These are phyloP conservation scores for Tagetes erecta DNA, from an alignment of 129 eudicot genomes.

Conservation along the genomic window DNA sequence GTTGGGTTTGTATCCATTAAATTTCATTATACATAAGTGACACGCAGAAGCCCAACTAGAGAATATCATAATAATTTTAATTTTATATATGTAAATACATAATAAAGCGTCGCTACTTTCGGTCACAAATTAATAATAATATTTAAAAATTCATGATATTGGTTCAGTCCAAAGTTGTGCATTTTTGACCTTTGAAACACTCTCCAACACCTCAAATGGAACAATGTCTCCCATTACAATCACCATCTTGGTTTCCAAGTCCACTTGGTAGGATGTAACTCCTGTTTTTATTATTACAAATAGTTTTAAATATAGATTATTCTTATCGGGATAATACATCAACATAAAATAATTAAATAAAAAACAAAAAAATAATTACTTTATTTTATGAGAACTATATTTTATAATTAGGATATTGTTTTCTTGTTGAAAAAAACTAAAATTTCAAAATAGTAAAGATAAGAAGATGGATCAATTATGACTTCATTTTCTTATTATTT, in stretches of 20 bases:
- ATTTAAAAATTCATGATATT: slow-evolving; percentile 23
- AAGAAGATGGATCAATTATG: not conserved
- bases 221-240: slow-evolving; percentile 87
- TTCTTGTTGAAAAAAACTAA: not conserved
- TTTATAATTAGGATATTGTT: not conserved
- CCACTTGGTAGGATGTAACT: slow-evolving; percentile 87
- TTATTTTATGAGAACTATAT: slow-evolving; percentile 4
- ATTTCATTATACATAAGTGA: not conserved
- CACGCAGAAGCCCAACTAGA: slow-evolving; percentile 5
- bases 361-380: not conserved
- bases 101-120: not conserved
- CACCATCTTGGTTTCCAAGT: slow-evolving; percentile 94
- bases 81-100: not conserved
- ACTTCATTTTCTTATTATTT: too few species aligned
- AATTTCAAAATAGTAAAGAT: not conserved
- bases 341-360: slow-evolving; percentile 2
- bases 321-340: slow-evolving; percentile 5
- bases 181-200: slow-evolving; percentile 79
- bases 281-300: slow-evolving; percentile 47
- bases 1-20: not conserved
- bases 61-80: not conserved
- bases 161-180: slow-evolving; percentile 73
- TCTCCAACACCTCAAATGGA: slow-evolving; percentile 92
- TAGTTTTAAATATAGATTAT: not conserved
- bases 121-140: not conserved